phyloP scores from a whole-genome alignment of 768 basidiomycete genomes.

The Hericium rajendrae region DNA sequence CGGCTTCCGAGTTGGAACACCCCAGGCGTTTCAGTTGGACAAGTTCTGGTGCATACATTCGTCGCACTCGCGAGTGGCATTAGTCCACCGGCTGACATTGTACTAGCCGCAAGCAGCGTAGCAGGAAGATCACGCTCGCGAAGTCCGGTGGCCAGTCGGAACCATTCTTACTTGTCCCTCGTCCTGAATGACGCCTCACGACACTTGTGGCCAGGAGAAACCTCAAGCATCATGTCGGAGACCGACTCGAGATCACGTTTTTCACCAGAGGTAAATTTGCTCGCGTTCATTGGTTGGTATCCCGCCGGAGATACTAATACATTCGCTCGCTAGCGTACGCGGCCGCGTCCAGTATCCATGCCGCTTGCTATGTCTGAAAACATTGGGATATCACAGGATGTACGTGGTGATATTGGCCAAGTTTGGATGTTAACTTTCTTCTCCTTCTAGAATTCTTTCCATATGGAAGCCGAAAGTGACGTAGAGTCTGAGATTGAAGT shows the following conservation, averaged over 20 bases:
- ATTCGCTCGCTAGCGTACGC: neutral
- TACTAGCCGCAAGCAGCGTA: neutral
- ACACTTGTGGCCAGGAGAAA: too few relatives aligned
- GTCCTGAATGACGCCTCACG: neutral
- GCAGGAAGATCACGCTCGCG: neutral
- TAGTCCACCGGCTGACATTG: neutral
- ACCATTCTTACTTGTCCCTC: neutral
- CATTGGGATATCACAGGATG: too few relatives aligned
- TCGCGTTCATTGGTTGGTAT: neutral
- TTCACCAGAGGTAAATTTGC: neutral
- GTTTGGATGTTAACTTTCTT: too few relatives aligned
- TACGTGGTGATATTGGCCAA: too few relatives aligned
- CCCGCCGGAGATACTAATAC: neutral
- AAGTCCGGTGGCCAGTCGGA: neutral
- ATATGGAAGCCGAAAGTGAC: neutral
- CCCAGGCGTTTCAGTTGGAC: neutral
- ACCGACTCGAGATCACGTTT: neutral
- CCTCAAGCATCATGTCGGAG: neutral
- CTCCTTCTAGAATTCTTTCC: too few relatives aligned
- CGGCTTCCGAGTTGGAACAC: neutral
- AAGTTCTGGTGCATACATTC: neutral
- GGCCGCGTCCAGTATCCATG: neutral
- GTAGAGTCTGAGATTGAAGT: neutral
- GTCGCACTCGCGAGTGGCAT: neutral
- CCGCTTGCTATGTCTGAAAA: neutral